Evolutionary conservation across 2,329 filamentous ascomycete genomes (phyloP).

Genomic region (Alternaria viburni): DNA sequence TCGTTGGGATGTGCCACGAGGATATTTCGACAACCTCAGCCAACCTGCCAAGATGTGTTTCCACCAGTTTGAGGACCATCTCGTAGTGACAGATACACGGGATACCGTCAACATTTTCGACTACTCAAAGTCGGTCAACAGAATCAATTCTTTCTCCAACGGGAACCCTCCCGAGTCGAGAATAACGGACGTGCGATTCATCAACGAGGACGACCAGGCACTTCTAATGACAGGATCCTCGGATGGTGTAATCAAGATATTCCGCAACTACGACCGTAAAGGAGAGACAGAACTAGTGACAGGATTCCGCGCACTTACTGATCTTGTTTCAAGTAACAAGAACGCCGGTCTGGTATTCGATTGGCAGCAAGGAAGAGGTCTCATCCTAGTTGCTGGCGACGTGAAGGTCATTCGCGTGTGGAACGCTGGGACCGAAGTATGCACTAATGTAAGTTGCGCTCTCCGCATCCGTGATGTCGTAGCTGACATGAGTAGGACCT

Average conservation of each 20-base stretch:
- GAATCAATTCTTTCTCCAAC: conserved; percentile 87
- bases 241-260: conserved; percentile 92
- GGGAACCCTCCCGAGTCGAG: conserved; percentile 89
- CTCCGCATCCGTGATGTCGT: background rate
- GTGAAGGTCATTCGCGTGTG: conserved; percentile 94
- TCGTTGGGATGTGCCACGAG: conserved; percentile 83
- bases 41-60: conserved; percentile 94
- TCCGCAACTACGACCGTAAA: conserved; percentile 85
- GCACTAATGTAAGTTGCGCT: conserved; percentile 66
- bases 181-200: conserved; percentile 94
- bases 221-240: conserved; percentile 94
- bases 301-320: conserved; percentile 87
- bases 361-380: conserved; percentile 98
- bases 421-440: conserved; percentile 93
- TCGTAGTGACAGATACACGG: conserved; percentile 90
- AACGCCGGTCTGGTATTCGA: conserved; percentile 97
- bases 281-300: conserved; percentile 83
- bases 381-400: conserved; percentile 93
- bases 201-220: conserved; percentile 97
- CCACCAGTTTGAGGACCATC: conserved; percentile 96
- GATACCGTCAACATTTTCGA: conserved; percentile 93
- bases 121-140: conserved; percentile 65
- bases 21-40: conserved; percentile 85
- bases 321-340: conserved; percentile 91
- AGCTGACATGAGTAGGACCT: conserved; percentile 68